Evolutionary conservation across 768 basidiomycete species (phyloP), one percentile per base, ranked within the genome.

Genomic region (Mycena belliarum): DNA sequence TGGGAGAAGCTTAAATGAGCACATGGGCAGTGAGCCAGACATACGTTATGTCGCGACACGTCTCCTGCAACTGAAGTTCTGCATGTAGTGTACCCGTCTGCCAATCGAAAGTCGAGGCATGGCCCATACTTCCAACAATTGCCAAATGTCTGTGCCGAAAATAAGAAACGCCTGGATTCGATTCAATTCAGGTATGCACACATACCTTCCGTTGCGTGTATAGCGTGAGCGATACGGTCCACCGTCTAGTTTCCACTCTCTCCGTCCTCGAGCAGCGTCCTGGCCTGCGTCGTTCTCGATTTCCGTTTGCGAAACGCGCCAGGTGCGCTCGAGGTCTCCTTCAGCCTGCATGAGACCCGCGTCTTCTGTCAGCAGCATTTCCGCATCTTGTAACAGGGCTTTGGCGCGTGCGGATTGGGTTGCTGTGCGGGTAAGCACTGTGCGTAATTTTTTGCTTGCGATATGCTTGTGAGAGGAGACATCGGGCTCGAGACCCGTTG

Each of bases 41-140:
- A 55, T 71, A 92, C 89, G 91, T 93, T 71, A 99, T 89, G 70
- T 97, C 96, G 63, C 95, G 76, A 66, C 92, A 92, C 23, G 91
- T 93, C 74, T 98, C 96, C 60, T 85, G 84, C 9, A 98, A 74
- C 63, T 96, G 93, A 18, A 98, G 76, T 68, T 98, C 96, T 6
- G 90, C 80, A 67, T 95, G 91, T 25, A 97, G 73, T 29, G 84
- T 83, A 0, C 93, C 94, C 0, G 89, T 85, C 69, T 91, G 87
- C 92, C 92, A 95, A 70, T 98, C 95, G 65, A 98, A 95, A 0
- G 94, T 91, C 3, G 93, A 91, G 18, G 93, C 86, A 74, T 97
- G 94, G 0, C 97, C 95, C 32, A 77, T 79, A 14, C 79, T 81
- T 6, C 94, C 94, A 0, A 84, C 91, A 61, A 98, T 86, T 0